Conservation (phyloP, 768 basidiomycete genomes). For the Leccinum variicolor region DNA sequence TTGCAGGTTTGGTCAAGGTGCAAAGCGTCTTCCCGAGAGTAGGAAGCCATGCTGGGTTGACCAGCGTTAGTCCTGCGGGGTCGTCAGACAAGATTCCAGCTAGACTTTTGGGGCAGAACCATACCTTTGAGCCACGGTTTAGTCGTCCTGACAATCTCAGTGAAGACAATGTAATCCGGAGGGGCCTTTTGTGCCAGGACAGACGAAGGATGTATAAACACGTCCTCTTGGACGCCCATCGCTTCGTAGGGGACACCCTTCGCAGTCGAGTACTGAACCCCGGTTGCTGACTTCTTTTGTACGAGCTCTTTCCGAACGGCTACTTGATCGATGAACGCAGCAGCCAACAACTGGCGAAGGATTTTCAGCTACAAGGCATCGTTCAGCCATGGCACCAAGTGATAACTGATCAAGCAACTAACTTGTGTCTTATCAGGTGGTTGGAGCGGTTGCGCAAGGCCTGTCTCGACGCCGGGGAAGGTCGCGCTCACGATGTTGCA, state of each 20-base stretch:
- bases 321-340: slow-evolving; percentile 93
- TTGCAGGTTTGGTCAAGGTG: slow-evolving; percentile 83
- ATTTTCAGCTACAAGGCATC: slow-evolving; percentile 71
- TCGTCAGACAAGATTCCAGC: slow-evolving; percentile 1
- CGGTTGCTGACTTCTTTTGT: slow-evolving; percentile 53
- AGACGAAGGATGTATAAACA: slow-evolving; percentile 92
- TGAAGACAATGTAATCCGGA: slow-evolving; percentile 83
- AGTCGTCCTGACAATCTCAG: slow-evolving; percentile 76
- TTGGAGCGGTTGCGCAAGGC: slow-evolving; percentile 58
- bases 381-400: neutral
- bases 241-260: slow-evolving; percentile 83
- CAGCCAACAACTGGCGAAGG: slow-evolving; percentile 80
- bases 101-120: neutral
- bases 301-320: slow-evolving; percentile 87
- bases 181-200: slow-evolving; percentile 63
- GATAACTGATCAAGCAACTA: slow-evolving; percentile 6
- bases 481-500: slow-evolving; percentile 79
- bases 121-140: slow-evolving; percentile 80
- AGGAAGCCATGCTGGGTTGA: slow-evolving; percentile 88
- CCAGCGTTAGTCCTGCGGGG: slow-evolving; percentile 65
- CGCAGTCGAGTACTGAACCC: slow-evolving; percentile 68
- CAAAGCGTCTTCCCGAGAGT: slow-evolving; percentile 78
- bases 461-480: slow-evolving; percentile 61
- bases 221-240: slow-evolving; percentile 77
- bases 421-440: slow-evolving; percentile 84